Percentiles rank a stretch among this genome's conserved stretches.
Evolutionary conservation across 225 moss, liverwort and hornwort genomes (phyloP).

Genomic region (Asterella californica): DNA sequence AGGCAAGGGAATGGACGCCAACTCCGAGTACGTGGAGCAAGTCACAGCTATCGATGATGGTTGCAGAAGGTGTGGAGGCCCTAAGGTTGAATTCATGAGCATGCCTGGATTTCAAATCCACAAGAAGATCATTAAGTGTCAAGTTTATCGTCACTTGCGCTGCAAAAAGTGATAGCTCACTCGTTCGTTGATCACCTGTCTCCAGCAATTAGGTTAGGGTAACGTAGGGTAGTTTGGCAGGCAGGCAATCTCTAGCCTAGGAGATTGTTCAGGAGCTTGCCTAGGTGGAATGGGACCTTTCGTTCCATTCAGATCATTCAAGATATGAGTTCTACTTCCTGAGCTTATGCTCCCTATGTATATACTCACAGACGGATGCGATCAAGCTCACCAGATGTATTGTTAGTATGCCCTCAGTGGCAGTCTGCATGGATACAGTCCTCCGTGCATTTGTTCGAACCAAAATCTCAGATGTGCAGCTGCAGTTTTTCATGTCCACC

Average conservation of each 20-base stretch:
- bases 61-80: slow-evolving; percentile 53
- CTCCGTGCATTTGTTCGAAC: too few relatives aligned
- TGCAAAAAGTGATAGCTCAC: slow-evolving; percentile 37
- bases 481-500: too few relatives aligned
- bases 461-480: too few relatives aligned
- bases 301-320: not conserved
- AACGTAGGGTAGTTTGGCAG: too few relatives aligned
- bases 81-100: slow-evolving; percentile 90
- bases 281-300: not conserved
- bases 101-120: slow-evolving; percentile 79
- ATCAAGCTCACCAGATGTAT: too few relatives aligned
- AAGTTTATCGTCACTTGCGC: slow-evolving; percentile 81
- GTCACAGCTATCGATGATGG: slow-evolving; percentile 46
- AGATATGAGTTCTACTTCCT: not conserved
- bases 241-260: not conserved
- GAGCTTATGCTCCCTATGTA: slow-evolving; percentile 3
- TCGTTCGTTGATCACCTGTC: not conserved
- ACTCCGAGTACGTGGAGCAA: slow-evolving; percentile 56
- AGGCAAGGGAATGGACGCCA: slow-evolving; percentile 76
- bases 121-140: slow-evolving; percentile 74
- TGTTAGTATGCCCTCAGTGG: too few relatives aligned
- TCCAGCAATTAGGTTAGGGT: not conserved
- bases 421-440: too few relatives aligned
- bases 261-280: not conserved
- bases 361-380: not conserved